These are phyloP conservation scores for Camellia granthamiana DNA, from an alignment of 148 eudicot species.

Conservation along the genomic window DNA sequence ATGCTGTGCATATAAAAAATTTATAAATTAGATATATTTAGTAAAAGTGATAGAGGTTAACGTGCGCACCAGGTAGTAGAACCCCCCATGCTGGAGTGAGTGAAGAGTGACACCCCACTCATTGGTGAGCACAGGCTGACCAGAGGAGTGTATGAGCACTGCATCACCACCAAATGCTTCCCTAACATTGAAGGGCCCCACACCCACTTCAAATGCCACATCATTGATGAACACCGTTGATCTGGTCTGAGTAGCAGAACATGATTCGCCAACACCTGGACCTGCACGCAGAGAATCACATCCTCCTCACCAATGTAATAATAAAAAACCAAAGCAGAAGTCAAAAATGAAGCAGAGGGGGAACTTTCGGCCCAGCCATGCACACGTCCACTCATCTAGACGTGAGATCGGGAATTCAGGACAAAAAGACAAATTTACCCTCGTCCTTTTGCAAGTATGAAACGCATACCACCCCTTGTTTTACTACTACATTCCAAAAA, in stretches of 20 bases:
- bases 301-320: background rate
- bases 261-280: slow-evolving; percentile 42
- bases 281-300: slow-evolving; percentile 19
- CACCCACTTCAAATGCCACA: slow-evolving; percentile 60
- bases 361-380: slow-evolving; percentile 36
- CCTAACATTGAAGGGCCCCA: slow-evolving; percentile 58
- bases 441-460: slow-evolving; percentile 9
- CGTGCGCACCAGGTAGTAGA: slow-evolving; percentile 62
- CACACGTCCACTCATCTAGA: slow-evolving; percentile 51
- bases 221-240: slow-evolving; percentile 79
- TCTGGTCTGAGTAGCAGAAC: slow-evolving; percentile 31
- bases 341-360: slow-evolving; percentile 19
- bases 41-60: slow-evolving; percentile 25
- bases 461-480: background rate
- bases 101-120: slow-evolving; percentile 84
- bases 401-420: slow-evolving; percentile 14
- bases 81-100: slow-evolving; percentile 74
- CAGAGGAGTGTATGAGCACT: slow-evolving; percentile 55
- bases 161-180: slow-evolving; percentile 82
- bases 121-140: slow-evolving; percentile 66
- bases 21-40: no score
- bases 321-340: slow-evolving; percentile 32
- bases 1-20: no score
- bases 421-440: slow-evolving; percentile 26
- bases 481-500: no score